phyloP scores from a whole-genome alignment of 495 filamentous ascomycete genomes.

The Penicillium argentinense region DNA sequence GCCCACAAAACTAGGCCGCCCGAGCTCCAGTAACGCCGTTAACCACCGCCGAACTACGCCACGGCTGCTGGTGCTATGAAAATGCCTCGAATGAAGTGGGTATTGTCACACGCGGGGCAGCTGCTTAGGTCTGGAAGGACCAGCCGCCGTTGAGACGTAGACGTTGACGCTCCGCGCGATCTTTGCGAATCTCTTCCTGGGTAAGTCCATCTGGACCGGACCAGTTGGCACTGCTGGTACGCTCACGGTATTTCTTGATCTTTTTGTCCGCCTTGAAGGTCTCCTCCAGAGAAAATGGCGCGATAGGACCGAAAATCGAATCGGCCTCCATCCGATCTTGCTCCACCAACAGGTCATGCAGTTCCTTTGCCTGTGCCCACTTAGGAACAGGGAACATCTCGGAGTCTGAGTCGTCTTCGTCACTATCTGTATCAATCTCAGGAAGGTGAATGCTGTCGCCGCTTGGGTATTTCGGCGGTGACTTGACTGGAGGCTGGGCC shows the following conservation, averaged over 20 bases:
- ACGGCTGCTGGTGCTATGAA: constrained; percentile 8
- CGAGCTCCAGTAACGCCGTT: constrained; percentile 2
- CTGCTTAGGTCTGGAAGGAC: constrained; percentile 54
- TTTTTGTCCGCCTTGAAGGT: constrained; percentile 83
- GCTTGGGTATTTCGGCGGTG: constrained; percentile 75
- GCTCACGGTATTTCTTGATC: constrained; percentile 77
- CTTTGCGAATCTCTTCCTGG: constrained; percentile 79
- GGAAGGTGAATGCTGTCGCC: constrained; percentile 83
- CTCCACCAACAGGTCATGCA: constrained; percentile 62
- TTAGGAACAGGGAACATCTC: constrained; percentile 61
- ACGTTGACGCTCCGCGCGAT: constrained; percentile 76
- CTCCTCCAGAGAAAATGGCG: constrained; percentile 86
- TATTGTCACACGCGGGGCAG: neutral
- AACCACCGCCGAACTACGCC: neutral
- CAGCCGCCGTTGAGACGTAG: constrained; percentile 83
- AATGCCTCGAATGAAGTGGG: constrained; percentile 5
- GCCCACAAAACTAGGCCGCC: too few relatives aligned
- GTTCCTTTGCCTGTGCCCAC: constrained; percentile 83
- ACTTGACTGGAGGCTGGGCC: constrained; percentile 54
- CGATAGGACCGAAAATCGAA: constrained; percentile 84
- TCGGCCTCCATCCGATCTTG: constrained; percentile 87
- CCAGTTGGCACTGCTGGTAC: constrained; percentile 96
- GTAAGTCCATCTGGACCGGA: constrained; percentile 79
- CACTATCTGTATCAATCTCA: constrained; percentile 84
- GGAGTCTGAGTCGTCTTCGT: constrained; percentile 65